Conservation (phyloP, 192 early-diverging fungal genomes). For the Umbelopsis ramanniana region DNA sequence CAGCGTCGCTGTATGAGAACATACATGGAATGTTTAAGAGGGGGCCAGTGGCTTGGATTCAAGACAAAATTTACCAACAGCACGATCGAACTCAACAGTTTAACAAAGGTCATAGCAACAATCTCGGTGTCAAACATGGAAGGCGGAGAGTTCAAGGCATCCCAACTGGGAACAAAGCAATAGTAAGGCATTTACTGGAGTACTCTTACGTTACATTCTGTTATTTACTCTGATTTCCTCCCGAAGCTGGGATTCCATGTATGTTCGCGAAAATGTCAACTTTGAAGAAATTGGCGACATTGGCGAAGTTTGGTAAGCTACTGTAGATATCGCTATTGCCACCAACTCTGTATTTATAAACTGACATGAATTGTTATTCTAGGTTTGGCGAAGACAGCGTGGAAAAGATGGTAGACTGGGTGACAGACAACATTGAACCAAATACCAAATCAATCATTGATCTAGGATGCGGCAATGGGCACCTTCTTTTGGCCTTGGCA, state of each 20-base stretch:
- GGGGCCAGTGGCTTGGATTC: slow-evolving; percentile 3
- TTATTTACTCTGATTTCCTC: background rate
- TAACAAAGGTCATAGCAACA: background rate
- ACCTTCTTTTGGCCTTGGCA: slow-evolving; percentile 79
- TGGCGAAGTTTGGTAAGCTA: slow-evolving; percentile 82
- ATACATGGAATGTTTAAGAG: too few relatives aligned
- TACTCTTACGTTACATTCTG: background rate
- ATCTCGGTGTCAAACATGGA: slow-evolving; percentile 28
- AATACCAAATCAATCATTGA: slow-evolving; percentile 64
- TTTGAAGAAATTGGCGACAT: slow-evolving; percentile 85
- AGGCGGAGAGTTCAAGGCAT: slow-evolving; percentile 51
- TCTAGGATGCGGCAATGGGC: slow-evolving; percentile 93
- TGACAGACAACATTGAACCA: slow-evolving; percentile 47
- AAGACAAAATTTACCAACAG: background rate
- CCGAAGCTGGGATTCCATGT: slow-evolving; percentile 81
- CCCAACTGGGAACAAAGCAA: slow-evolving; percentile 62
- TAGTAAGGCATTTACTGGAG: slow-evolving; percentile 47
- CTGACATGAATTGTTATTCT: background rate
- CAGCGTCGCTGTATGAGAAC: too few relatives aligned
- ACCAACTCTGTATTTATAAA: too few relatives aligned
- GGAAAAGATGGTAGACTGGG: slow-evolving; percentile 90
- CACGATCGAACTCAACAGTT: background rate
- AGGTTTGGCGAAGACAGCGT: slow-evolving; percentile 87
- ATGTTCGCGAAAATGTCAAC: slow-evolving; percentile 79
- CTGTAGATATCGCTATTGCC: too few relatives aligned